Percentiles rank a stretch among this genome's conserved stretches.
Conservation (phyloP, 495 filamentous ascomycete genomes). For the Penicillium mononematosum region DNA sequence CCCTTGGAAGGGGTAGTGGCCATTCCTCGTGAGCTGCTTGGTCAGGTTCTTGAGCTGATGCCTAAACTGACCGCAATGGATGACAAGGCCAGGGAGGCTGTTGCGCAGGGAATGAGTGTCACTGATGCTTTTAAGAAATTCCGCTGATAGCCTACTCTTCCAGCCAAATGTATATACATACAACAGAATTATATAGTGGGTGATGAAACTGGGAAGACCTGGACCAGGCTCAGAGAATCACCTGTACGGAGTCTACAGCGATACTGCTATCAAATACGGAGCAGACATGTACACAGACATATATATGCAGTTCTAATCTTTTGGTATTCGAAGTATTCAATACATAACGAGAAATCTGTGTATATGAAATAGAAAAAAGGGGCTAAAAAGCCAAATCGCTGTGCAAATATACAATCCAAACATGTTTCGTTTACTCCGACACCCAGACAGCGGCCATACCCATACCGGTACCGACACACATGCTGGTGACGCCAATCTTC, state of each 20-base stretch:
- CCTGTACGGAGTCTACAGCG: not conserved
- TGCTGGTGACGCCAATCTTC: slow-evolving; percentile 88
- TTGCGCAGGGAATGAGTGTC: slow-evolving; percentile 54
- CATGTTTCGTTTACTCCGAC: slow-evolving; percentile 58
- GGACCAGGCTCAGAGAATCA: not conserved
- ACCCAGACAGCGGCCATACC: slow-evolving; percentile 97
- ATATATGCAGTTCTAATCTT: slow-evolving; percentile 24
- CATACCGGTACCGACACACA: slow-evolving; percentile 98
- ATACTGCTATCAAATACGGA: slow-evolving; percentile 4
- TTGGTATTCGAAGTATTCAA: slow-evolving; percentile 33
- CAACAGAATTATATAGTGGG: not conserved
- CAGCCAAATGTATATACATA: not conserved
- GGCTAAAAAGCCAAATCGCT: slow-evolving; percentile 30
- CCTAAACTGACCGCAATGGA: slow-evolving; percentile 59
- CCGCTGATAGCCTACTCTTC: slow-evolving; percentile 14
- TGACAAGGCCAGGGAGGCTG: slow-evolving; percentile 58
- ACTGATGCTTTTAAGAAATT: slow-evolving; percentile 57
- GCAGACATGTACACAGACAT: too few species aligned
- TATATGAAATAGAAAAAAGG: slow-evolving; percentile 13
- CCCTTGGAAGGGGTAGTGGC: slow-evolving; percentile 59
- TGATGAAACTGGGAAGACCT: not conserved
- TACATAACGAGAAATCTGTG: slow-evolving; percentile 26
- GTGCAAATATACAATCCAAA: slow-evolving; percentile 27
- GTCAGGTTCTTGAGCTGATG: slow-evolving; percentile 51
- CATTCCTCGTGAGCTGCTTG: slow-evolving; percentile 54